Percentiles rank a stretch among this genome's conserved stretches.
Conservation (phyloP, 176 grass and related monocot species). For the Aegilops tauschii region DNA sequence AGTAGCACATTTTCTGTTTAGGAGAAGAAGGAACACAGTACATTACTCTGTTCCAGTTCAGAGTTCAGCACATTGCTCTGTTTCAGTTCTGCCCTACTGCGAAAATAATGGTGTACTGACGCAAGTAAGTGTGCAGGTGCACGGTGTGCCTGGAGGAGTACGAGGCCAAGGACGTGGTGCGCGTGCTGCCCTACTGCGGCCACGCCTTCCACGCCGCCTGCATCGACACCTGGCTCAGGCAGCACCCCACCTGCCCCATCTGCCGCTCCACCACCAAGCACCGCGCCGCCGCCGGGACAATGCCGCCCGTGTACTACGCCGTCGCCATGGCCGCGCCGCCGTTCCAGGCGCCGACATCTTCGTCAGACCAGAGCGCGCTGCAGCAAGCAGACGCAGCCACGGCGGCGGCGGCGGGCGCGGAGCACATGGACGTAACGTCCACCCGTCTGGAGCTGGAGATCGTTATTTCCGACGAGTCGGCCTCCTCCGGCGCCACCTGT, state of each 20-base stretch:
- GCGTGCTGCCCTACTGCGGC: conserved; percentile 57
- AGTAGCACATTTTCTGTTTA: neutral
- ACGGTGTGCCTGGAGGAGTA: conserved; percentile 71
- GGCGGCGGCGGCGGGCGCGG: neutral
- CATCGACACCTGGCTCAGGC: conserved; percentile 73
- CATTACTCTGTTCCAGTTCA: neutral
- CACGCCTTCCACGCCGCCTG: conserved; percentile 72
- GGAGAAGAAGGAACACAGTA: neutral
- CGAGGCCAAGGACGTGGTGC: conserved; percentile 54
- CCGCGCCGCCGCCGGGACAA: conserved; percentile 20
- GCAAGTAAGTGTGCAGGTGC: conserved; percentile 23
- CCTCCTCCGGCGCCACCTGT: neutral
- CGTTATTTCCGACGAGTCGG: neutral
- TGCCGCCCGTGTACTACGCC: conserved; percentile 28
- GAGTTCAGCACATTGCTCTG: too few species aligned
- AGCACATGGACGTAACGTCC: neutral
- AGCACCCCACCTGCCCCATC: conserved; percentile 66
- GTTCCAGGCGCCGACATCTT: conserved; percentile 3
- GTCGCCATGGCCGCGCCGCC: neutral
- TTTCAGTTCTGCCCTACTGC: neutral
- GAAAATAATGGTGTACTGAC: neutral
- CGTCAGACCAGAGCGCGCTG: neutral
- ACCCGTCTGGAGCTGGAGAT: conserved; percentile 33
- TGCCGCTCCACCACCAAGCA: conserved; percentile 57
- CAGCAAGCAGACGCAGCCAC: neutral